Base-by-base conservation (phyloP, 2,329 filamentous ascomycete species). In the Leptographium wingfieldii region DNA sequence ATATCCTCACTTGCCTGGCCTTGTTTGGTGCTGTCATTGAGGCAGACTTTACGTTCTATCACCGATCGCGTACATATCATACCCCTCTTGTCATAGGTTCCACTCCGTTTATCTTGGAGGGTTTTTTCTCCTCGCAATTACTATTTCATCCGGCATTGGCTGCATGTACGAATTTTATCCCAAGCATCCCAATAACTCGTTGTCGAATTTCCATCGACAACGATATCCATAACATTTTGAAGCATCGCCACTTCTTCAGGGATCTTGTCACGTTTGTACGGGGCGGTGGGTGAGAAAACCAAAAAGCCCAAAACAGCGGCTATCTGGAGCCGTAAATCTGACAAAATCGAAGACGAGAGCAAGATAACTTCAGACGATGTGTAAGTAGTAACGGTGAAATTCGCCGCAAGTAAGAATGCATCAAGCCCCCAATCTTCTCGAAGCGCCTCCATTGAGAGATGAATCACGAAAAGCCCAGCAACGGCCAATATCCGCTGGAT, bases 391-490 rank as follows among this genome's bases (percentile, higher is more conserved):
- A 25, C 16, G 19, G 51, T 35, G 27, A 3, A 29, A 53, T 16
- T 35, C 49, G 51, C 51, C 51, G 6, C n/a, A 31, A 14, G 19
- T 19, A 64, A 70, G 63, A 52, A 72, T 72, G 69, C 69, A 69
- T 67, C 67, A 67, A 52, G 68, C 68, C 55, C 66, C 68, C 29
- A 70, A 65, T 60, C 61, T 71, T 64, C 59, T 66, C 55, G 70
- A 71, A 65, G 68, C 67, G 56, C 69, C 69, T 59, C 67, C 68
- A 29, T 66, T 53, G 55, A 63, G 59, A 56, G 63, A 66, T 57
- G 65, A 69, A 54, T 58, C 65, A 57, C 65, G 65, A 14, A 61
- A 63, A 51, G 60, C 63, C 5, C 65, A 66, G 31, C 64, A 66
- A 40, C 63, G 65, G 59, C 63, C 60, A 55, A 56, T 63, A 55